Evolutionary conservation across 192 early-diverging fungal species (phyloP).

Genomic region (Backusella westeae): DNA sequence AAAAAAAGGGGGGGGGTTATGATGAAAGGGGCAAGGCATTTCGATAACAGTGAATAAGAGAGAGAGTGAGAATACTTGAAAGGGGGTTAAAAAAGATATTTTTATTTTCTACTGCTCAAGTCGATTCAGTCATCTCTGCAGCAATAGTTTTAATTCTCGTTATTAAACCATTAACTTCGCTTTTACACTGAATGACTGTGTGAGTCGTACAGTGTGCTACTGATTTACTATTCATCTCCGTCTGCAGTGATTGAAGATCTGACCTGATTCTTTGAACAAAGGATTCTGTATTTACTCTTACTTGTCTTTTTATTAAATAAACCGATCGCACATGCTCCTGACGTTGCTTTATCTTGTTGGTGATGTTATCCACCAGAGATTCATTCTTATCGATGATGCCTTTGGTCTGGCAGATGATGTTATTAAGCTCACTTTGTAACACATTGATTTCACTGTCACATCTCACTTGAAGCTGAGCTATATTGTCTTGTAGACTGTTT

Average conservation of each 20-base stretch:
- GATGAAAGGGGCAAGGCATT: neutral
- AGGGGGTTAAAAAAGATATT: neutral
- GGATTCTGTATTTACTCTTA: neutral
- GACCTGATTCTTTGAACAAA: constrained; percentile 3
- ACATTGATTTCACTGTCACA: constrained; percentile 16
- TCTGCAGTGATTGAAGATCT: neutral
- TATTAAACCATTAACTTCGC: constrained; percentile 19
- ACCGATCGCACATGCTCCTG: neutral
- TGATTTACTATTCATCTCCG: constrained; percentile 7
- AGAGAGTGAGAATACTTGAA: neutral
- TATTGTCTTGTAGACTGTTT: constrained; percentile 6
- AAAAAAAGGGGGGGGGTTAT: neutral
- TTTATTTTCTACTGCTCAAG: neutral
- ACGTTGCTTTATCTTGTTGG: constrained; percentile 1
- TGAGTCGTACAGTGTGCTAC: neutral
- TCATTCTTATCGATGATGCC: constrained; percentile 13
- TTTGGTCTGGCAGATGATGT: neutral
- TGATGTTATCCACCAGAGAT: neutral
- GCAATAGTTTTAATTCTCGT: constrained; percentile 9
- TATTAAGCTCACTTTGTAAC: constrained; percentile 6
- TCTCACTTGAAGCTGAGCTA: constrained; percentile 1
- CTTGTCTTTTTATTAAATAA: neutral
- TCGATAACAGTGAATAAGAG: neutral
- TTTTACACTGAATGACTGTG: constrained; percentile 13
- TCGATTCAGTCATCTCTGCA: neutral